A percentile compares a stretch with the other conserved stretches of the same genome.
phyloP scores from a whole-genome alignment of 768 basidiomycete genomes.

The Rhizopogon sp. region DNA sequence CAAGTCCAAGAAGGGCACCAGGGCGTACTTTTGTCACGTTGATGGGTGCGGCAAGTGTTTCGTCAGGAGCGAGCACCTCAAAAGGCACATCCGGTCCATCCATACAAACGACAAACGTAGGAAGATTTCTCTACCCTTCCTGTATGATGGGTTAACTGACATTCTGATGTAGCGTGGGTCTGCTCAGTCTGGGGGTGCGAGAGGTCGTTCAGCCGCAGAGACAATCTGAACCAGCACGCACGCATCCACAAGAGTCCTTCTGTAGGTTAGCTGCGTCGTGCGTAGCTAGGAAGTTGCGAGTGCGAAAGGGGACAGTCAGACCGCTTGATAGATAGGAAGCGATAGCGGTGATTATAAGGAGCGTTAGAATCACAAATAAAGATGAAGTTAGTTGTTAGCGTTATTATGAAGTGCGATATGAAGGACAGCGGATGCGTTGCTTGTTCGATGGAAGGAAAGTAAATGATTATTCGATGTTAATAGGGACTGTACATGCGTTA shows the following conservation, averaged over 20 bases:
- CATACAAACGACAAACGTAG: conserved; percentile 86
- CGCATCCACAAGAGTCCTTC: conserved; percentile 43
- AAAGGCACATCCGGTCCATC: conserved; percentile 74
- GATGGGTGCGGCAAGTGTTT: conserved; percentile 78
- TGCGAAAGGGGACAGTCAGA: no score
- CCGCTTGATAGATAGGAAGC: no score
- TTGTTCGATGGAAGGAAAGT: no score
- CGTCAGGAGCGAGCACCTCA: conserved; percentile 73
- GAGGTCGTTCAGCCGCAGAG: conserved; percentile 67
- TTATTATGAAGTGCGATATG: no score
- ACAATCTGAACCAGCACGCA: conserved; percentile 75
- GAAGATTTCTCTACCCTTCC: conserved; percentile 6
- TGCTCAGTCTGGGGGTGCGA: conserved; percentile 60
- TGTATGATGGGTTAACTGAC: background rate
- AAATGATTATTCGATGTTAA: no score
- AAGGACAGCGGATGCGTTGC: no score
- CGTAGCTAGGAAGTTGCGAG: no score
- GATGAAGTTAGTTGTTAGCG: no score
- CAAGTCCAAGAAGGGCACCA: conserved; percentile 28
- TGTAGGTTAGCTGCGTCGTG: no score
- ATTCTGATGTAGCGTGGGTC: conserved; percentile 19
- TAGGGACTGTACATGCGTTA: no score
- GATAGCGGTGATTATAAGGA: no score
- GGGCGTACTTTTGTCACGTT: conserved; percentile 63
- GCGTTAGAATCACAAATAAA: no score